Base-by-base conservation (phyloP, 1,139 yeast species). In the Sugiyamaella sp. region DNA sequence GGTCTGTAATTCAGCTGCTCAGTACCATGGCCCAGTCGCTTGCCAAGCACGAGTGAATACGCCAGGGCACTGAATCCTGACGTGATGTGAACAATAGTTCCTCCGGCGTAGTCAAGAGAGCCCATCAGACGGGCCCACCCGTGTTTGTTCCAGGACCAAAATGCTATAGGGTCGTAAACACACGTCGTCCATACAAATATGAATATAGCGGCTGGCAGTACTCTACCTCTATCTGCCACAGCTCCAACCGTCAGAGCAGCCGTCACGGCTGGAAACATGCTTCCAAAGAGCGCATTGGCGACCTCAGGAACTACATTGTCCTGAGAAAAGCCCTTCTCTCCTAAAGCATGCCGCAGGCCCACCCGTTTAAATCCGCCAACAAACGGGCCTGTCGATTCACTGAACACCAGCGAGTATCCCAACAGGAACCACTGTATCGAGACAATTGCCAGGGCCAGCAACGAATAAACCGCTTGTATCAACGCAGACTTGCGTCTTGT, bases 41-140 rank as follows among this genome's bases (percentile, higher is more conserved):
- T 81, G 0, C 89, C 89, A 50, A 84, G 70, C 41, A 79, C 74
- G 61, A 76, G 76, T 16, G 86, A 80, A 63, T 84, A 84, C 1
- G 84, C 85, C 57, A 82, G 71, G 0, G 83, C 79, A 1, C 84
- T 80, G 56, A 79, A 75, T 2, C 87, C 87, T 51, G 84, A 76
- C 0, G 82, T 81, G 42, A 81, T 71, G 63, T 82, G 87, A n/a
- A 82, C 79, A 57, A 84, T 80, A 32, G 80, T 78, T 1, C 87
- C 87, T 2, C 87, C 87, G 0, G 87, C 86, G 67, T 80, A 82
- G 66, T 82, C 87, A 19, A 82, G 68, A 0, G 79, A 83, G 0
- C 84, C 83, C 44, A 70, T 68, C 27, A 66, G 60, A 42, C 71
- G 65, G 32, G 82, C 73, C 86, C 86, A 82, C 2, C 87, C 87